These are phyloP conservation scores for Alternaria sp. DNA, from an alignment of 2,329 filamentous ascomycete genomes.

Conservation along the genomic window DNA sequence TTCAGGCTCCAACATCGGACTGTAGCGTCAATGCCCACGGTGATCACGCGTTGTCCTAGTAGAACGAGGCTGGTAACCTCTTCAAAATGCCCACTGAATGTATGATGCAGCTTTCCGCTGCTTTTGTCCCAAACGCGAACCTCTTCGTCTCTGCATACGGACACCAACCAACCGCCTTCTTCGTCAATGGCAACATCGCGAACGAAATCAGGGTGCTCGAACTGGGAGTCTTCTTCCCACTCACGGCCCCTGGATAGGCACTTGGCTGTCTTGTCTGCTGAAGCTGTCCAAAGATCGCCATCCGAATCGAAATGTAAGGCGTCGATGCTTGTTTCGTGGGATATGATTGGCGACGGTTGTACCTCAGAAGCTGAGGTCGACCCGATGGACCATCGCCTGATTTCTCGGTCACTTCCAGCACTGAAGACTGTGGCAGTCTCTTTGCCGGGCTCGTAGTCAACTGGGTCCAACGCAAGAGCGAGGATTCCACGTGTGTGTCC, in stretches of 20 bases:
- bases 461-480: conserved; percentile 78
- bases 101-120: conserved; percentile 76
- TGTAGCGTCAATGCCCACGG: conserved; percentile 89
- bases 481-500: conserved; percentile 83
- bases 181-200: conserved; percentile 77
- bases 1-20: conserved; percentile 83
- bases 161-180: conserved; percentile 80
- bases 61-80: conserved; percentile 86
- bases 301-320: conserved; percentile 76
- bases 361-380: conserved; percentile 32
- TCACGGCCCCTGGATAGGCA: conserved; percentile 74
- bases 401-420: conserved; percentile 70
- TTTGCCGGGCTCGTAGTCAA: conserved; percentile 32
- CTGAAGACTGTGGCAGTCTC: conserved; percentile 71
- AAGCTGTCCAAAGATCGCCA: conserved; percentile 89
- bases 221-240: conserved; percentile 76
- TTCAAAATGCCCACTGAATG: conserved; percentile 86
- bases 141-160: conserved; percentile 90
- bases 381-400: conserved; percentile 77
- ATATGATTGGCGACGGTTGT: conserved; percentile 67
- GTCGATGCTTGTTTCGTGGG: conserved; percentile 93
- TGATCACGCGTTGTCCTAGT: conserved; percentile 70
- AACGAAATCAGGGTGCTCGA: conserved; percentile 89
- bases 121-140: conserved; percentile 85
- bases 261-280: conserved; percentile 87